Evolutionary conservation across 768 basidiomycete genomes (phyloP), one percentile per base, ranked within the genome.

Genomic region (Steccherinum ochraceum): DNA sequence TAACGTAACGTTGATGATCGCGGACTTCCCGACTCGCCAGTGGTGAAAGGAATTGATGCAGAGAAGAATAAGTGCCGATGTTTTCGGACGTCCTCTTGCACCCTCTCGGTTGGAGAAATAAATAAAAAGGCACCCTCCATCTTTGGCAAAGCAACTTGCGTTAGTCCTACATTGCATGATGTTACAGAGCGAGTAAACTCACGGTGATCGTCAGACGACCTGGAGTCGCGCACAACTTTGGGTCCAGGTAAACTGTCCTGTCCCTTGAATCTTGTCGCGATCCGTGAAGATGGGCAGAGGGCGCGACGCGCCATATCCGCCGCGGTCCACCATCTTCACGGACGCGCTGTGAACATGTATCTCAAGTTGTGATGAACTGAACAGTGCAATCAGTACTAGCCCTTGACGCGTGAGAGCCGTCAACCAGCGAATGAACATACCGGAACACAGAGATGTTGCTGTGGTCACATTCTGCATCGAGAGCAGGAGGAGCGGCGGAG

Each of bases 71-170:
- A 52, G 49, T 68, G 65, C 11, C 60, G 54, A 50, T 62, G 42
- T 40, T 50, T 10, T 45, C 41, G 24, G 12, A 49, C 41, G 7
- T 27, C 49, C 3, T 61, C 61, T 23, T 63, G 53, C 10, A 55
- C 53, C 10, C 42, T 27, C 12, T 59, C 59, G 52, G 56, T 56
- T 26, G 65, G 54, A 21, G 69, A 67, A 24, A 62, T 52, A 48
- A 79, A 81, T 18, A 70, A 66, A 59, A 88, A 83, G 10, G 71
- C 62, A 4, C 85, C 85, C 68, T 86, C 82, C 46, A 88, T 66
- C 85, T 88, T n/a, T 53, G 3, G 5, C 12, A 24, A 46, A 26
- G 10, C 24, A 61, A 24, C 54, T 46, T 24, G 24, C n/a, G 35
- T 41, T 43, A 26, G 35, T 12, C 16, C 35, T 5, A 19, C 4